These are phyloP conservation scores for Orbilia ellipsospora DNA, from an alignment of 2,329 filamentous ascomycete genomes.

Conservation along the genomic window DNA sequence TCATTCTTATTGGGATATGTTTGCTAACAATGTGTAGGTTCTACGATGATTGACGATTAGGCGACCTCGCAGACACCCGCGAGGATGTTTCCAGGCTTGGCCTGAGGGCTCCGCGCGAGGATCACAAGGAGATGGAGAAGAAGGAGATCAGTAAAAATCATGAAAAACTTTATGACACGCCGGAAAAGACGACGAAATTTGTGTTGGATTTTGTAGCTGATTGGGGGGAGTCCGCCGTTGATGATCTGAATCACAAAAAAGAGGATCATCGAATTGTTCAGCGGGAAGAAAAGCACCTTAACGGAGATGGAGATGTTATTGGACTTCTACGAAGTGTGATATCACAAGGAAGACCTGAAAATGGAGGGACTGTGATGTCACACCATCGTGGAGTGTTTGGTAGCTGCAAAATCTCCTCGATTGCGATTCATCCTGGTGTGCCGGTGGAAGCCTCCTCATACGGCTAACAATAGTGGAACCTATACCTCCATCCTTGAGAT, in stretches of 20 bases:
- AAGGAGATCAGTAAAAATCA: slow-evolving; percentile 53
- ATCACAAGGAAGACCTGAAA: background rate
- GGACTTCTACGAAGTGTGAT: background rate
- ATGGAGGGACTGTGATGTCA: slow-evolving; percentile 1
- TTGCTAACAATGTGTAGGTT: slow-evolving; percentile 32
- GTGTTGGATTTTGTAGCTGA: slow-evolving; percentile 54
- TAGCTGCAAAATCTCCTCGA: slow-evolving; percentile 10
- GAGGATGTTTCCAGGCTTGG: slow-evolving; percentile 59
- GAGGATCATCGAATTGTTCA: slow-evolving; percentile 19
- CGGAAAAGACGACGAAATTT: slow-evolving; percentile 55
- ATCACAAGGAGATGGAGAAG: slow-evolving; percentile 54
- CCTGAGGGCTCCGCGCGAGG: slow-evolving; percentile 59
- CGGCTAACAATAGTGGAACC: slow-evolving; percentile 56
- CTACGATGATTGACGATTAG: slow-evolving; percentile 59
- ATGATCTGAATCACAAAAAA: slow-evolving; percentile 34
- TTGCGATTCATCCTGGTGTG: slow-evolving; percentile 28
- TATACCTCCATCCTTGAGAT: slow-evolving; percentile 22
- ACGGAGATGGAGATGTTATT: background rate
- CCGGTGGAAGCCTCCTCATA: slow-evolving; percentile 48
- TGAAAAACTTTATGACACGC: slow-evolving; percentile 54
- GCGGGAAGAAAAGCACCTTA: background rate
- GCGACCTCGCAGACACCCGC: slow-evolving; percentile 59
- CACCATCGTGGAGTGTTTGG: slow-evolving; percentile 1
- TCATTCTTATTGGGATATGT: background rate
- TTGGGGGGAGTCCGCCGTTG: slow-evolving; percentile 24